A percentile compares a stretch with the other conserved stretches of the same genome.
These are phyloP conservation scores for Lasiodiplodia hormozganensis DNA, from an alignment of 2,329 filamentous ascomycete species.

Conservation along the genomic window DNA sequence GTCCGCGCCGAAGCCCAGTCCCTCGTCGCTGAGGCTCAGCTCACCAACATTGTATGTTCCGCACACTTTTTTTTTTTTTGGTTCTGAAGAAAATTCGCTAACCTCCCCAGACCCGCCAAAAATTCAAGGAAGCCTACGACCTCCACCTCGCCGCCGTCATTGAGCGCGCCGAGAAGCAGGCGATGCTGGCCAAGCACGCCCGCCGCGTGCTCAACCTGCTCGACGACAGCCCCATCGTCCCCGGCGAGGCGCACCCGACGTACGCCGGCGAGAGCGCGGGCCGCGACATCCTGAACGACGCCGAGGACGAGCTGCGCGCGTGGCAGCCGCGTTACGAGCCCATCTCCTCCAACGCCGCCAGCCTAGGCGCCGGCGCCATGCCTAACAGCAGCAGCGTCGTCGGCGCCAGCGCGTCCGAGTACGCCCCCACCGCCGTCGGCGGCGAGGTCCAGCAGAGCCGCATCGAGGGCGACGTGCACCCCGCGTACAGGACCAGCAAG, in stretches of 20 bases:
- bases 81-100: conserved; percentile 32
- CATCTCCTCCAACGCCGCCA: conserved; percentile 53
- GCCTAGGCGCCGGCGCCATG: conserved; percentile 57
- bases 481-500: conserved; percentile 20
- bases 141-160: conserved; percentile 88
- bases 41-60: conserved; percentile 84
- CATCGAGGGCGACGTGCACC: conserved; percentile 18
- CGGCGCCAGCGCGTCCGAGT: conserved; percentile 4
- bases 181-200: conserved; percentile 89
- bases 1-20: conserved; percentile 96
- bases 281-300: conserved; percentile 87
- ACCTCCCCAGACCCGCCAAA: conserved; percentile 79
- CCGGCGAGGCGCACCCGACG: conserved; percentile 75
- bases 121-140: conserved; percentile 94
- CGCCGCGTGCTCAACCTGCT: conserved; percentile 83
- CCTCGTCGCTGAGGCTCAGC: conserved; percentile 92
- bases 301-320: conserved; percentile 82
- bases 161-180: conserved; percentile 96
- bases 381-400: conserved; percentile 33
- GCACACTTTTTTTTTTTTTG: neutral
- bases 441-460: conserved; percentile 25
- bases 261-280: conserved; percentile 71
- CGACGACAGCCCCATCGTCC: conserved; percentile 88
- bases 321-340: conserved; percentile 70
- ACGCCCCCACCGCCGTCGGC: neutral